Evolutionary conservation across 768 basidiomycete genomes (phyloP).

Genomic region (Termitomyces sp.): DNA sequence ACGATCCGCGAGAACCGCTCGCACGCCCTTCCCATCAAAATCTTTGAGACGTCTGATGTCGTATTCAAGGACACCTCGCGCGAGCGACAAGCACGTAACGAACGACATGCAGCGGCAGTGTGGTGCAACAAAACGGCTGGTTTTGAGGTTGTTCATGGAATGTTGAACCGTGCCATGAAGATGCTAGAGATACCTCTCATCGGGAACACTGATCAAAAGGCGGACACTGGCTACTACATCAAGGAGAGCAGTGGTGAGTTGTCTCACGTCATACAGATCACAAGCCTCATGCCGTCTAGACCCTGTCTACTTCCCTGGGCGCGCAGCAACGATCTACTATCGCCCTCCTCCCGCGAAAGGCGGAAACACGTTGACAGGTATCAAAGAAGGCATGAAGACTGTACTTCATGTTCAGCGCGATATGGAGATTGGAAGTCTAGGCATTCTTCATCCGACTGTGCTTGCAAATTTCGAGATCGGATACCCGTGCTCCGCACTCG

Average conservation of each 20-base stretch:
- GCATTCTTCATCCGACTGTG: slow-evolving; percentile 91
- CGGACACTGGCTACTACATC: slow-evolving; percentile 86
- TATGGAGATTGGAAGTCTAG: slow-evolving; percentile 81
- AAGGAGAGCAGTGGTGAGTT: slow-evolving; percentile 78
- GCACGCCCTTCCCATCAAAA: slow-evolving; percentile 85
- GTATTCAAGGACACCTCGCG: slow-evolving; percentile 79
- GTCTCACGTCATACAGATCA: not conserved
- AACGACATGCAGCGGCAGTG: slow-evolving; percentile 83
- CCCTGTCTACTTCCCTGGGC: slow-evolving; percentile 91
- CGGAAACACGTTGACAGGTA: slow-evolving; percentile 28
- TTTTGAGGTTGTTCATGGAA: slow-evolving; percentile 94
- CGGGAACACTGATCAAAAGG: slow-evolving; percentile 49
- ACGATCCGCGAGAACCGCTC: slow-evolving; percentile 96
- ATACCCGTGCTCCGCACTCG: slow-evolving; percentile 92
- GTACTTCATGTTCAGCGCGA: slow-evolving; percentile 50
- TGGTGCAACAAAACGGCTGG: slow-evolving; percentile 98
- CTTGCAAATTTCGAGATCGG: slow-evolving; percentile 91
- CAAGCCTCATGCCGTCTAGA: slow-evolving; percentile 45
- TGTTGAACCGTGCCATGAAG: slow-evolving; percentile 93
- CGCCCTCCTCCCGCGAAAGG: slow-evolving; percentile 48
- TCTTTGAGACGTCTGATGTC: slow-evolving; percentile 94
- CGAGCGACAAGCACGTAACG: slow-evolving; percentile 87
- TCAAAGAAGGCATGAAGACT: slow-evolving; percentile 46
- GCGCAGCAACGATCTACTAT: slow-evolving; percentile 90
- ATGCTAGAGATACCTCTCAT: slow-evolving; percentile 92